Evolutionary conservation across 2,329 filamentous ascomycete genomes (phyloP).

Genomic region (Penicillium sp.): DNA sequence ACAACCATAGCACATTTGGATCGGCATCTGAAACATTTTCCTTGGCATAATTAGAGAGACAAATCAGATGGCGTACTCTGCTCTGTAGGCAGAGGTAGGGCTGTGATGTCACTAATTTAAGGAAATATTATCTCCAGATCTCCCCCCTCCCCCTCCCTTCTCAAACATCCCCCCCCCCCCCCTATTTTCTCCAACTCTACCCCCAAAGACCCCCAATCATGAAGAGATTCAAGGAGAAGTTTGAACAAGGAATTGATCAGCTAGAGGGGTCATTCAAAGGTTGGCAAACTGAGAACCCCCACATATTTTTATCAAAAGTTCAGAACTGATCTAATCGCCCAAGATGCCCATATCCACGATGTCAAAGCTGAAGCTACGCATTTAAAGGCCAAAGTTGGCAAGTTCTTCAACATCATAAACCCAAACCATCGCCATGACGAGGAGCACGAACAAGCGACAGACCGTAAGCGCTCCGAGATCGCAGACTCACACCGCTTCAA

Average conservation of each 20-base stretch:
- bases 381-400: slow-evolving; percentile 62
- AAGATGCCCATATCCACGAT: slow-evolving; percentile 40
- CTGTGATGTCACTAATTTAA: slow-evolving; percentile 13
- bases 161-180: neutral
- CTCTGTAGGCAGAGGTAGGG: slow-evolving; percentile 6
- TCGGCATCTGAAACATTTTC: neutral
- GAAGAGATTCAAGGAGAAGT: slow-evolving; percentile 28
- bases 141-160: neutral
- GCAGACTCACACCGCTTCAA: slow-evolving; percentile 74
- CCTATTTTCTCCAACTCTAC: neutral
- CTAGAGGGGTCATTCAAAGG: slow-evolving; percentile 31
- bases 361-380: slow-evolving; percentile 55
- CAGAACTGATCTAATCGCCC: neutral
- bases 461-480: slow-evolving; percentile 72
- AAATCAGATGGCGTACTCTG: neutral
- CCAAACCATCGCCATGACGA: slow-evolving; percentile 90
- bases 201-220: slow-evolving; percentile 15
- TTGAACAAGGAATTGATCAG: slow-evolving; percentile 19
- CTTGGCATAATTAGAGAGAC: slow-evolving; percentile 1
- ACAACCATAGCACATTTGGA: neutral
- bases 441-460: slow-evolving; percentile 79
- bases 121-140: slow-evolving; percentile 4
- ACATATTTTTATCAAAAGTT: neutral
- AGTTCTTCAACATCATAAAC: slow-evolving; percentile 71
- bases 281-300: slow-evolving; percentile 2